Conservation (phyloP, 495 filamentous ascomycete species). For the Penicillium silybi region DNA sequence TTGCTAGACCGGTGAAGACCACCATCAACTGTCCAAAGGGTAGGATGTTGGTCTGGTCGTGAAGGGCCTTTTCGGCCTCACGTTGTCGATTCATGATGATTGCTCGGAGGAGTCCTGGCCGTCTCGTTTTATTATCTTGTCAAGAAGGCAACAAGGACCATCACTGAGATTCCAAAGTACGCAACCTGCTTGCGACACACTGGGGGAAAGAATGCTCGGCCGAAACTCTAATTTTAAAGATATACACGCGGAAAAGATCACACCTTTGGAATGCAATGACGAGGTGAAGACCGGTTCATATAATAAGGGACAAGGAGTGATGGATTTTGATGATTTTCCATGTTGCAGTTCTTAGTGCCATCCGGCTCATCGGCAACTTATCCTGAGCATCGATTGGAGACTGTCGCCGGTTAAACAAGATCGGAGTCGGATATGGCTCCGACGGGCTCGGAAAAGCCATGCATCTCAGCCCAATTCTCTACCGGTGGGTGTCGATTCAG, state of each 20-base stretch:
- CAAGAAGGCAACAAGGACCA: neutral
- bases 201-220: neutral
- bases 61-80: conserved; percentile 41
- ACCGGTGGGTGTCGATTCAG: conserved; percentile 12
- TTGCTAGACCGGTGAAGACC: conserved; percentile 51
- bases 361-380: conserved; percentile 17
- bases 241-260: neutral
- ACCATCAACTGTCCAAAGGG: conserved; percentile 52
- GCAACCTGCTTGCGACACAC: neutral
- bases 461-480: conserved; percentile 10
- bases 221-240: neutral
- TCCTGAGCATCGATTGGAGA: conserved; percentile 21
- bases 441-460: conserved; percentile 11
- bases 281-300: neutral
- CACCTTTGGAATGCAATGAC: neutral
- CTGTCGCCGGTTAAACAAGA: conserved; percentile 8
- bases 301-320: neutral
- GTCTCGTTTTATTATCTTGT: neutral
- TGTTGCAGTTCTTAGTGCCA: conserved; percentile 7
- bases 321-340: conserved; percentile 8
- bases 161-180: neutral
- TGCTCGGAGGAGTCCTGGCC: neutral
- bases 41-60: conserved; percentile 56
- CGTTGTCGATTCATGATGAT: conserved; percentile 35
- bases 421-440: conserved; percentile 20